Evolutionary conservation across 768 basidiomycete genomes (phyloP).

Genomic region (Hygrophorus russula): DNA sequence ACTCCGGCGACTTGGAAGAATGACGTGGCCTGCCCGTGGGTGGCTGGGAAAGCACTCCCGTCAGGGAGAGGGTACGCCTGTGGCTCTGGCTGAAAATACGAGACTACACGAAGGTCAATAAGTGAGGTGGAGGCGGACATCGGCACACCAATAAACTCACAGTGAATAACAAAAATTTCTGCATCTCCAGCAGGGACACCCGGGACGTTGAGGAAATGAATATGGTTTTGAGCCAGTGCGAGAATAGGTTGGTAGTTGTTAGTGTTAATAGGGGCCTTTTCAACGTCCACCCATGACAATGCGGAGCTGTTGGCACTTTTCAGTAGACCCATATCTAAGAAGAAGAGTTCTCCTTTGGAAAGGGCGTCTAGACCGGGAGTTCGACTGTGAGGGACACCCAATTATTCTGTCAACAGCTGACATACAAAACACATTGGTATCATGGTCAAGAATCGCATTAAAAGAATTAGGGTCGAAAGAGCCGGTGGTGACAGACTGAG

Average conservation of each 20-base stretch:
- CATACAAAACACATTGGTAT: conserved; percentile 85
- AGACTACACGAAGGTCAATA: conserved; percentile 30
- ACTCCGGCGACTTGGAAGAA: conserved; percentile 46
- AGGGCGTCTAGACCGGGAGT: conserved; percentile 43
- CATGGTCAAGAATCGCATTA: conserved; percentile 79
- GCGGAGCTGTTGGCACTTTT: conserved; percentile 47
- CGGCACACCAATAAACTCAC: conserved; percentile 27
- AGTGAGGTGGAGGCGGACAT: neutral
- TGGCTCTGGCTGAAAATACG: conserved; percentile 65
- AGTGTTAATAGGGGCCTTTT: conserved; percentile 42
- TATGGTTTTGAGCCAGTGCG: conserved; percentile 79
- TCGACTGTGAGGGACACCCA: neutral
- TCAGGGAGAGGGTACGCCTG: conserved; percentile 30
- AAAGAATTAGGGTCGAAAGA: conserved; percentile 54
- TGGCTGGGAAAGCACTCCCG: conserved; percentile 46
- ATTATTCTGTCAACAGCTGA: conserved; percentile 3
- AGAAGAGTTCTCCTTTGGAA: conserved; percentile 52
- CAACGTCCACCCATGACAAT: conserved; percentile 54
- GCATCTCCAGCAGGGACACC: conserved; percentile 55
- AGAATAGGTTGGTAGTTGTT: conserved; percentile 57
- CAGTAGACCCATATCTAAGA: conserved; percentile 58
- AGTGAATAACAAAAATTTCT: conserved; percentile 82
- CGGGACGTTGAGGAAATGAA: conserved; percentile 73
- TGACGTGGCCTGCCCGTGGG: conserved; percentile 50
- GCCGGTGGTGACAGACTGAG: conserved; percentile 45